These are phyloP conservation scores for Brachypodium distachyon DNA, from an alignment of 202 grass and related monocot genomes.

Conservation along the genomic window DNA sequence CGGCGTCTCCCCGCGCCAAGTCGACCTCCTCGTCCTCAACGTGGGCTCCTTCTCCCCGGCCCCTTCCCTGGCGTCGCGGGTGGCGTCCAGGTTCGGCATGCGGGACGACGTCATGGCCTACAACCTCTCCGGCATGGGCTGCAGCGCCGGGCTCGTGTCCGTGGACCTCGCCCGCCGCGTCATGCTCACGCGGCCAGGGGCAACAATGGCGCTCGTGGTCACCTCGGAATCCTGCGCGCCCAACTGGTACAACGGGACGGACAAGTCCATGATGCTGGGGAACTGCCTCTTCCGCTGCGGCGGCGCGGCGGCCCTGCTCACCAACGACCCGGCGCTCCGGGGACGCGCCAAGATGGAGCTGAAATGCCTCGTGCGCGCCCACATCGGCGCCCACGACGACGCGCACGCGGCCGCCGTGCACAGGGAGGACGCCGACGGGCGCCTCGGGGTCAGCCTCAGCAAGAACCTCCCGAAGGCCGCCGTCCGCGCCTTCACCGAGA, in stretches of 20 bases:
- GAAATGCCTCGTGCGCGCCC: conserved; percentile 64
- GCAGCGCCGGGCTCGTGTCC: conserved; percentile 72
- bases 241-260: conserved; percentile 87
- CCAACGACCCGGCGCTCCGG: conserved; percentile 53
- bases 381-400: conserved; percentile 64
- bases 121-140: conserved; percentile 87
- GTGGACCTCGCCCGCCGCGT: conserved; percentile 61
- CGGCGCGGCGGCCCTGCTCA: conserved; percentile 60
- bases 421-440: conserved; percentile 66
- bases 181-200: conserved; percentile 24
- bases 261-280: conserved; percentile 98
- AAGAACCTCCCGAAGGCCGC: conserved; percentile 84
- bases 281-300: conserved; percentile 97
- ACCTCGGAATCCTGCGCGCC: conserved; percentile 72
- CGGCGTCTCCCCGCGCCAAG: conserved; percentile 3
- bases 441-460: conserved; percentile 76
- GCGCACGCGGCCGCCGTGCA: conserved; percentile 70
- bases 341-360: conserved; percentile 68
- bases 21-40: conserved; percentile 72
- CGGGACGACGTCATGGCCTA: conserved; percentile 63
- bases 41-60: conserved; percentile 61
- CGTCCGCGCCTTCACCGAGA: conserved; percentile 69
- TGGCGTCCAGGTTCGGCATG: conserved; percentile 38
- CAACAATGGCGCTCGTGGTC: conserved; percentile 45
- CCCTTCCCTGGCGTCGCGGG: conserved; percentile 40